A percentile compares a stretch with the other conserved stretches of the same genome.
Conservation (phyloP, 2,329 filamentous ascomycete genomes). For the Pseudocercospora cruenta region DNA sequence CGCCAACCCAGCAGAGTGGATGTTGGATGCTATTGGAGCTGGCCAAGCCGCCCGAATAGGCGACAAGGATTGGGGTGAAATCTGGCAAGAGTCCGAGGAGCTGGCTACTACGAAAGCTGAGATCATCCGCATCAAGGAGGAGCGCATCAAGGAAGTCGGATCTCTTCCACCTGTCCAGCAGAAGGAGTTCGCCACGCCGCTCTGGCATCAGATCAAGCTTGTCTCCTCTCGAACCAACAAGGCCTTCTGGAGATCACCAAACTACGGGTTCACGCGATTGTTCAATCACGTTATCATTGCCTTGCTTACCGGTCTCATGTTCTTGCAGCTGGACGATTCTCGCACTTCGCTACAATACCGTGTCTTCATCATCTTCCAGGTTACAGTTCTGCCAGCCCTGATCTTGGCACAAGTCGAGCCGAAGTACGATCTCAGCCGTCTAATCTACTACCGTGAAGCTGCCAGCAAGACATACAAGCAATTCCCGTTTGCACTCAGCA, state of each 20-base stretch:
- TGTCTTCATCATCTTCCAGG: constrained; percentile 88
- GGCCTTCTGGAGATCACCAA: constrained; percentile 81
- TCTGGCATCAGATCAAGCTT: constrained; percentile 75
- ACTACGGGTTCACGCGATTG: constrained; percentile 85
- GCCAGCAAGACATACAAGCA: constrained; percentile 84
- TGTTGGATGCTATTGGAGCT: constrained; percentile 82
- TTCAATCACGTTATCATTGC: constrained; percentile 84
- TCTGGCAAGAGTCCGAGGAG: constrained; percentile 76
- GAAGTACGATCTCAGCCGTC: constrained; percentile 77
- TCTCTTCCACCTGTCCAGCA: constrained; percentile 55
- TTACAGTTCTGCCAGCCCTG: constrained; percentile 79
- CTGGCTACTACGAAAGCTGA: constrained; percentile 67
- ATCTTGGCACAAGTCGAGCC: constrained; percentile 83
- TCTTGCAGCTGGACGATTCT: constrained; percentile 75
- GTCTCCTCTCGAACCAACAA: constrained; percentile 75
- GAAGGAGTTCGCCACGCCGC: constrained; percentile 80
- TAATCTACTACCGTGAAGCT: constrained; percentile 84
- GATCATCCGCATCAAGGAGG: constrained; percentile 68
- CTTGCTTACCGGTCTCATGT: constrained; percentile 77
- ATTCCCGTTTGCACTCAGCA: constrained; percentile 74
- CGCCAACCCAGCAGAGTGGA: constrained; percentile 80
- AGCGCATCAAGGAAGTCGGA: constrained; percentile 56
- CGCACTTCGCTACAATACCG: constrained; percentile 78
- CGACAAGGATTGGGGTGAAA: constrained; percentile 75
- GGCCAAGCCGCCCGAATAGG: constrained; percentile 73